These are phyloP conservation scores for Oryza meridionalis DNA, from an alignment of 176 grass and related monocot genomes.

Conservation along the genomic window DNA sequence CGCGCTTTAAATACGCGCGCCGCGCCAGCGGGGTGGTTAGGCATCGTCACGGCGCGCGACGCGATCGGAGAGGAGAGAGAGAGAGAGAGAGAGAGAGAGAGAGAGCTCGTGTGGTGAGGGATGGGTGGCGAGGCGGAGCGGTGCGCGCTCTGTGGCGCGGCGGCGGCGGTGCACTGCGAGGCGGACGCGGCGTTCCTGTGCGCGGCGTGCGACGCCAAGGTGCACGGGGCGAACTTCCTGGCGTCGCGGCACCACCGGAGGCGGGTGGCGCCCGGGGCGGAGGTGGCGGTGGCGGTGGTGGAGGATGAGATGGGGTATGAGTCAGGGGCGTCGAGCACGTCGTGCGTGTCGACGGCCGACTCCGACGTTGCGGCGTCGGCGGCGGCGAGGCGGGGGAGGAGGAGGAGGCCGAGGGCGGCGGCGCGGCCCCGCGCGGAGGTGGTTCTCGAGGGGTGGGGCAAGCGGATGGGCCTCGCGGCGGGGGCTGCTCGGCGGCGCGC, in stretches of 20 bases:
- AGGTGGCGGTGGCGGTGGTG: neutral
- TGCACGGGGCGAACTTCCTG: conserved; percentile 94
- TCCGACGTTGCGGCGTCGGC: conserved; percentile 5
- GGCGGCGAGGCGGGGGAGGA: neutral
- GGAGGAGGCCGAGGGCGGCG: neutral
- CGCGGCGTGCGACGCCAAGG: conserved; percentile 65
- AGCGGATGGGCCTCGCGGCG: conserved; percentile 30
- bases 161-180: conserved; percentile 75
- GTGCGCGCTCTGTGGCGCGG: conserved; percentile 62
- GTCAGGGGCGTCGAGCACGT: conserved; percentile 36
- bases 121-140: neutral
- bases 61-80: neutral
- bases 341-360: conserved; percentile 50
- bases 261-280: neutral
- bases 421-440: conserved; percentile 25
- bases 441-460: conserved; percentile 50
- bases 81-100: neutral
- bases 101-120: neutral
- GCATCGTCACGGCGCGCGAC: neutral
- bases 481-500: neutral
- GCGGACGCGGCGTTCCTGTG: conserved; percentile 78
- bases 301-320: neutral
- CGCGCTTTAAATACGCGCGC: conserved; percentile 3
- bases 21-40: neutral
- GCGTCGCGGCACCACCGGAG: conserved; percentile 72